Percentiles rank a stretch among this genome's conserved stretches.
phyloP scores from a whole-genome alignment of 192 early-diverging fungal genomes.

The Backusella psychrophila region DNA sequence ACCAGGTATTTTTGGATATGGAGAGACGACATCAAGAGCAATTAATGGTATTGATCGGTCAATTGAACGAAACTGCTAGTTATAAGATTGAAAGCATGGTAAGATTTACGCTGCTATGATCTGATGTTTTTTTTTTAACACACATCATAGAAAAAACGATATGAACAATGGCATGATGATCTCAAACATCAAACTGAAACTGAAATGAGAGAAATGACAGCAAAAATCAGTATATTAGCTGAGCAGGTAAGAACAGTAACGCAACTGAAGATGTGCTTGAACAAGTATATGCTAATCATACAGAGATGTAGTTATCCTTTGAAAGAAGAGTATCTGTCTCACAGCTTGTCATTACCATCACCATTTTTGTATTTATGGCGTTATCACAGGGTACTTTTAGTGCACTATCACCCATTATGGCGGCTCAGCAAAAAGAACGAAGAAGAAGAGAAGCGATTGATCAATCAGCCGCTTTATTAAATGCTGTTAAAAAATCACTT shows the following conservation, averaged over 20 bases:
- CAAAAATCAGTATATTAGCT: constrained; percentile 43
- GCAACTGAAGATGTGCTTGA: not conserved
- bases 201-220: constrained; percentile 38
- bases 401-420: constrained; percentile 32
- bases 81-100: constrained; percentile 64
- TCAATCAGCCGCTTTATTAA: not conserved
- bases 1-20: constrained; percentile 56
- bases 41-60: constrained; percentile 57
- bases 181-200: constrained; percentile 36
- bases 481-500: not conserved
- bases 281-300: not conserved
- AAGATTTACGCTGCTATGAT: constrained; percentile 4
- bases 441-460: constrained; percentile 24
- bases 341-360: constrained; percentile 33
- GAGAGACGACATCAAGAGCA: constrained; percentile 61
- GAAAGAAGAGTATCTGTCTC: constrained; percentile 41
- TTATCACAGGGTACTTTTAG: constrained; percentile 40
- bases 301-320: constrained; percentile 37
- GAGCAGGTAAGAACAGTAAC: constrained; percentile 31
- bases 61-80: constrained; percentile 62
- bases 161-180: constrained; percentile 46
- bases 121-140: not conserved
- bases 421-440: constrained; percentile 30
- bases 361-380: constrained; percentile 36
- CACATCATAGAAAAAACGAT: constrained; percentile 40